These are phyloP conservation scores for Tulasnella sp. DNA, from an alignment of 768 basidiomycete genomes.

Conservation along the genomic window DNA sequence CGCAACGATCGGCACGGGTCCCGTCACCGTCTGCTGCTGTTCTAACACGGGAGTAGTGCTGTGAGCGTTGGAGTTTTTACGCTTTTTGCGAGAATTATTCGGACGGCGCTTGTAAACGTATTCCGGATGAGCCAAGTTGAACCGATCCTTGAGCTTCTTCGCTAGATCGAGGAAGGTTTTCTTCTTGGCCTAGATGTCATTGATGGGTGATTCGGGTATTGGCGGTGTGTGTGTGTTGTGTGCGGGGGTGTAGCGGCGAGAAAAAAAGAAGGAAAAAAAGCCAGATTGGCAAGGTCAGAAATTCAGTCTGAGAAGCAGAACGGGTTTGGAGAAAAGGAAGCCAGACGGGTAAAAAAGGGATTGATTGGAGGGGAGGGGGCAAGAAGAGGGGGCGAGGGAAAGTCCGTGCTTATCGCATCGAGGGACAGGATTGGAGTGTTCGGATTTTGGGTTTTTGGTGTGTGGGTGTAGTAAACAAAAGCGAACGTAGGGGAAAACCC, in stretches of 20 bases:
- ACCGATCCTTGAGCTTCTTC: conserved; percentile 74
- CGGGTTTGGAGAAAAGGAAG: neutral
- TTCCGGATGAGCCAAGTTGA: conserved; percentile 80
- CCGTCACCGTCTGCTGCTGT: neutral
- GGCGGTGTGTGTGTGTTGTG: neutral
- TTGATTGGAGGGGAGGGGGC: neutral
- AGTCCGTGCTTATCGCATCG: neutral
- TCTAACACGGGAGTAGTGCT: neutral
- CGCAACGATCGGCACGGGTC: neutral
- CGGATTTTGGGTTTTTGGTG: neutral
- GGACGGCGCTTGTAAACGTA: conserved; percentile 84
- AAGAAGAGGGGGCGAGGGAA: conserved; percentile 10
- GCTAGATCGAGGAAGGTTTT: conserved; percentile 85
- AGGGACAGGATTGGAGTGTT: neutral
- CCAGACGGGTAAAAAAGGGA: conserved; percentile 15
- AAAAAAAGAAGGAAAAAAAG: conserved; percentile 7
- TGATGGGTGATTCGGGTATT: neutral
- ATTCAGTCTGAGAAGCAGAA: conserved; percentile 6
- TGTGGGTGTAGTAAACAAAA: neutral
- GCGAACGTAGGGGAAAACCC: neutral
- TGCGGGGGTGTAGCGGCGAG: neutral
- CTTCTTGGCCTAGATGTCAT: conserved; percentile 56
- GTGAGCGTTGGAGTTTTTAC: conserved; percentile 27
- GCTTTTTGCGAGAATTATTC: conserved; percentile 72
- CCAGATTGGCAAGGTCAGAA: neutral